A percentile compares a stretch with the other conserved stretches of the same genome.
phyloP scores from a whole-genome alignment of 108 stramenopile genomes.

The Nitzschia sp. region DNA sequence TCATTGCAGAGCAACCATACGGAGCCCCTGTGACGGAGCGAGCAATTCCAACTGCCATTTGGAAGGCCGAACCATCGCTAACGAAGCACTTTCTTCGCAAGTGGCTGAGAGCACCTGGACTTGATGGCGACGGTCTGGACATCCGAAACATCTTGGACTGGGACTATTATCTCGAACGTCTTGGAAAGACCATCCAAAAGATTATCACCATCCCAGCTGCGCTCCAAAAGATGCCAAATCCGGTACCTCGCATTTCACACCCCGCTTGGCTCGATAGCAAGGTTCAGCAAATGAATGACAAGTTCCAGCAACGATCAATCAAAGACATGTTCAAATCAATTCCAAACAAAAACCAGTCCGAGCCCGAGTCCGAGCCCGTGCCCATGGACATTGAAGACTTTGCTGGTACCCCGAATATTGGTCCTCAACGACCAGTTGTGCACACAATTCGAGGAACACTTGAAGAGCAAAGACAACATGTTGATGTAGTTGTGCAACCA shows the following conservation, averaged over 20 bases:
- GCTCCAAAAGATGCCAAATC: slow-evolving; percentile 92
- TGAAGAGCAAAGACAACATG: slow-evolving; percentile 2
- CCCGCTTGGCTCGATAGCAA: slow-evolving; percentile 93
- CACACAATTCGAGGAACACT: slow-evolving; percentile 41
- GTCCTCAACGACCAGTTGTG: slow-evolving; percentile 69
- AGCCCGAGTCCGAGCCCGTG: background rate
- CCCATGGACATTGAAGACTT: slow-evolving; percentile 81
- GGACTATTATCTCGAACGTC: slow-evolving; percentile 95
- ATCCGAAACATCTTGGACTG: slow-evolving; percentile 95
- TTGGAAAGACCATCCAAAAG: slow-evolving; percentile 96
- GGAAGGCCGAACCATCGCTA: slow-evolving; percentile 86
- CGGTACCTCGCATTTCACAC: slow-evolving; percentile 91
- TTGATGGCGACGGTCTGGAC: slow-evolving; percentile 86
- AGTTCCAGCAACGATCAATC: slow-evolving; percentile 87
- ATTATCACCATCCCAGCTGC: slow-evolving; percentile 99
- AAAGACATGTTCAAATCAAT: slow-evolving; percentile 58
- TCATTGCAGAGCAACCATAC: slow-evolving; percentile 91
- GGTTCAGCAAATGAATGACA: slow-evolving; percentile 83
- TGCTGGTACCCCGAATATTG: slow-evolving; percentile 30
- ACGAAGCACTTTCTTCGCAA: slow-evolving; percentile 90
- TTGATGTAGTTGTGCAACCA: background rate
- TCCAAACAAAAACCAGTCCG: slow-evolving; percentile 11
- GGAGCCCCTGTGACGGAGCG: slow-evolving; percentile 97
- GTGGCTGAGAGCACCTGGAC: slow-evolving; percentile 88
- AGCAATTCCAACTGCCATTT: slow-evolving; percentile 95